These are phyloP conservation scores for Tuber magnatum DNA, from an alignment of 495 filamentous ascomycete genomes.

Conservation along the genomic window DNA sequence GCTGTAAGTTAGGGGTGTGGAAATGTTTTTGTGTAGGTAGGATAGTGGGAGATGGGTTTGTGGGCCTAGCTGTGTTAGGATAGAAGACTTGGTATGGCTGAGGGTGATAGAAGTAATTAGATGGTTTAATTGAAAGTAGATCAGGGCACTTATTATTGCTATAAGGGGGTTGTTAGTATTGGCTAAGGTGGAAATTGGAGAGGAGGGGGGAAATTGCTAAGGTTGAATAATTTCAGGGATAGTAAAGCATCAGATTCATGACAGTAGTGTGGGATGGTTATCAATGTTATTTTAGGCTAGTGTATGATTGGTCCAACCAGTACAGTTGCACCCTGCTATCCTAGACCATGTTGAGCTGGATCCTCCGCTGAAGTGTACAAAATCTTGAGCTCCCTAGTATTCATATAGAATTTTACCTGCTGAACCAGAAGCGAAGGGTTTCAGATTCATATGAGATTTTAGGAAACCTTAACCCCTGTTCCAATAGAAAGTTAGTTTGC, in stretches of 20 bases:
- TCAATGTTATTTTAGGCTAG: not conserved
- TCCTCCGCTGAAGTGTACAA: too few species aligned
- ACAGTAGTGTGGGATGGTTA: slow-evolving; percentile 23
- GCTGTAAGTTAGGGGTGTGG: slow-evolving; percentile 3
- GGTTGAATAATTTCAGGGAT: slow-evolving; percentile 21
- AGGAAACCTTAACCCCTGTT: too few species aligned
- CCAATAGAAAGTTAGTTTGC: too few species aligned
- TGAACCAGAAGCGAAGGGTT: too few species aligned
- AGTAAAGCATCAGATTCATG: slow-evolving; percentile 24
- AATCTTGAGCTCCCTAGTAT: too few species aligned
- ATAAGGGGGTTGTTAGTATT: not conserved
- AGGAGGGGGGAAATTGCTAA: not conserved
- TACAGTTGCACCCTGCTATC: too few species aligned
- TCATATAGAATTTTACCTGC: too few species aligned
- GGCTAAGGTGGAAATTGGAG: not conserved
- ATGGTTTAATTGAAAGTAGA: not conserved
- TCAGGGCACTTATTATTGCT: not conserved
- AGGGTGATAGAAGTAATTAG: slow-evolving; percentile 22
- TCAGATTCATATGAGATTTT: too few species aligned
- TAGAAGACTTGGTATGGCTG: not conserved
- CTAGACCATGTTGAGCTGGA: too few species aligned
- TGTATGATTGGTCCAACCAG: not conserved
- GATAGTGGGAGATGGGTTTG: slow-evolving; percentile 15
- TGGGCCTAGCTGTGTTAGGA: slow-evolving; percentile 16
- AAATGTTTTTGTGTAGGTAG: not conserved